Evolutionary conservation across 1,284 basidiomycete species (phyloP).

Genomic region (Phylloboletellus chloephorus): DNA sequence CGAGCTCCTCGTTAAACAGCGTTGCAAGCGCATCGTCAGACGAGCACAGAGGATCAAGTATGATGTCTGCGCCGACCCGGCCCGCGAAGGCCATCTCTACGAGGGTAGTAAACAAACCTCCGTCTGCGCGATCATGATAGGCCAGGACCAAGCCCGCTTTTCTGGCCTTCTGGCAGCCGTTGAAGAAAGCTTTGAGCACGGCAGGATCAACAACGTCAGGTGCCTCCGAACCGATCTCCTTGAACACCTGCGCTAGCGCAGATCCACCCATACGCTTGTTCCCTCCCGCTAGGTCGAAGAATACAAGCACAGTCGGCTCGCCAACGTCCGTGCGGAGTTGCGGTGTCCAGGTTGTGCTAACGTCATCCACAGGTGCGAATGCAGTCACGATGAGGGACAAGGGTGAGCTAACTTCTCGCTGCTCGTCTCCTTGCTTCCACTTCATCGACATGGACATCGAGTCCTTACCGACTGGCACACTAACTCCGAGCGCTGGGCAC

Average conservation of each 20-base stretch:
- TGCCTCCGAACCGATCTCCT: constrained; percentile 81
- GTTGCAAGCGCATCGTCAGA: constrained; percentile 56
- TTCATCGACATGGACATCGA: constrained; percentile 99
- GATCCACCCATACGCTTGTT: constrained; percentile 91
- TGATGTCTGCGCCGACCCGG: constrained; percentile 69
- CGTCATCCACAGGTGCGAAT: constrained; percentile 83
- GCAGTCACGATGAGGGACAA: constrained; percentile 93
- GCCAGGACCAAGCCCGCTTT: constrained; percentile 72
- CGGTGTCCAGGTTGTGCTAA: constrained; percentile 89
- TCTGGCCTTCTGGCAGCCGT: constrained; percentile 68
- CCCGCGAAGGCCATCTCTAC: constrained; percentile 98
- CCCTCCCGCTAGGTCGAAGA: constrained; percentile 86
- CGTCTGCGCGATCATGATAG: constrained; percentile 98
- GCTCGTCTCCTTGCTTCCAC: constrained; percentile 67
- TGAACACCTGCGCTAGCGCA: constrained; percentile 92
- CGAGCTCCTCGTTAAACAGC: constrained; percentile 96
- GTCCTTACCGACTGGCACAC: constrained; percentile 98
- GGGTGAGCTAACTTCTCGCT: constrained; percentile 84
- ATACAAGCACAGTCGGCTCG: constrained; percentile 72
- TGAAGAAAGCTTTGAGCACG: constrained; percentile 79
- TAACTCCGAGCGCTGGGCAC: constrained; percentile 90
- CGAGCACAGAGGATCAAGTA: constrained; percentile 55
- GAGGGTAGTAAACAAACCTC: constrained; percentile 87
- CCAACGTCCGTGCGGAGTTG: constrained; percentile 66
- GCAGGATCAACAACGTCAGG: constrained; percentile 85